Conservation (phyloP, 2,329 filamentous ascomycete genomes). For the Fusarium albidum region DNA sequence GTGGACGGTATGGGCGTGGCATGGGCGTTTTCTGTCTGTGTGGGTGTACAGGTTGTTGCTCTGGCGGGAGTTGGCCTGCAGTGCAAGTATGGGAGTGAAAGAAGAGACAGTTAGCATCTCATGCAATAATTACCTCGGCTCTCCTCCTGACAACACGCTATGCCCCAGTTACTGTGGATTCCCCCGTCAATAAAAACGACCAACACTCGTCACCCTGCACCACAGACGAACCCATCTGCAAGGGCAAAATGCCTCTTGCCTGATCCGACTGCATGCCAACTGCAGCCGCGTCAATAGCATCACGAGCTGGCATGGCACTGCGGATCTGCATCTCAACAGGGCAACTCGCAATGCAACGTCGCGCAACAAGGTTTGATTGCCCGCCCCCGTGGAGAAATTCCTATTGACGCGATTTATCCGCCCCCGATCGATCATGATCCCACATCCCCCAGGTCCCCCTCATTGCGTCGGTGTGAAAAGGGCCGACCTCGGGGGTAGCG, state of each 20-base stretch:
- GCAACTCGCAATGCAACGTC: slow-evolving; percentile 15
- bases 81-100: too few species aligned
- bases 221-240: too few species aligned
- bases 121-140: too few species aligned
- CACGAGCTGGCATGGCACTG: slow-evolving; percentile 22
- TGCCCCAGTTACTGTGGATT: too few species aligned
- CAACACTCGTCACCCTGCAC: too few species aligned
- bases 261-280: neutral
- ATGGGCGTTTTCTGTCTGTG: slow-evolving; percentile 56
- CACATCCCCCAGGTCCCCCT: slow-evolving; percentile 27
- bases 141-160: too few species aligned
- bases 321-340: slow-evolving; percentile 8
- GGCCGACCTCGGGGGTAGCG: slow-evolving; percentile 22
- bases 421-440: slow-evolving; percentile 10
- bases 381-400: slow-evolving; percentile 21
- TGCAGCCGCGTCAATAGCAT: slow-evolving; percentile 33
- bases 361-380: slow-evolving; percentile 13
- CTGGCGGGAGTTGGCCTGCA: slow-evolving; percentile 33
- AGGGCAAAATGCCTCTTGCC: too few species aligned
- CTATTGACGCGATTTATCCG: slow-evolving; percentile 29
- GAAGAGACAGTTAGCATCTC: too few species aligned
- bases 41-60: slow-evolving; percentile 52
- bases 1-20: slow-evolving; percentile 56
- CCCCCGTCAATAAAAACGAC: too few species aligned
- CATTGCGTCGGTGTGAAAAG: slow-evolving; percentile 21